Evolutionary conservation across 805 yeast genomes (phyloP), one percentile per base, ranked within the genome.

Genomic region (Saccharomycopsis selenospora): DNA sequence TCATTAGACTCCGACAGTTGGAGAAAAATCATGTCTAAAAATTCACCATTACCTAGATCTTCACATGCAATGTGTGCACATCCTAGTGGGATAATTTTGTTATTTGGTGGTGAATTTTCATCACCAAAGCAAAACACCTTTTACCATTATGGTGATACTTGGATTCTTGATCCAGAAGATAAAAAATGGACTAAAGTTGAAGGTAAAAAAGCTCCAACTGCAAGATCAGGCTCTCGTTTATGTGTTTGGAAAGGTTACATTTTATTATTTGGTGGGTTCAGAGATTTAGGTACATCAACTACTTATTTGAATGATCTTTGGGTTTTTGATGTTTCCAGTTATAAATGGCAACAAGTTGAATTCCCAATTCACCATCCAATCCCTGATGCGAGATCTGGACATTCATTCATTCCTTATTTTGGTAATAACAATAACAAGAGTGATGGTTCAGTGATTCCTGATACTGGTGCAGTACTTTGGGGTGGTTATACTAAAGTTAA

Each of bases 31-130:
- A 69, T 82, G 2, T 87, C 96, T 1, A 85, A 85, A 57, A 91
- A 91, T 61, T 66, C 95, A 0, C 99, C 99, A 13, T 76, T 90
- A 61, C 96, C 96, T 1, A 70, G 99, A 54, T 85, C 95, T 0
- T 88, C 96, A 0, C 96, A 95, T 57, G 85, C 95, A 1, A 85
- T 90, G 87, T 82, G 90, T 53, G 82, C 86, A 0, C 98, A 91
- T 65, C 95, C 96, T 1, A 79, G 89, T 2, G 98, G 98, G 8
- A 69, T 90, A 2, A 75, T 87, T 24, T 63, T 91, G 51, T 66
- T 91, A 71, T 93, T 88, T 67, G 99, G 98, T 44, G 99, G 99
- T 59, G 99, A 91, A 66, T 91, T 93, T 58, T 86, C 96, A 1
- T 85, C 95, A 13, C 98, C 98, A 3, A 91, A 91, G 59, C 99